Base-by-base conservation (phyloP, 2,329 filamentous ascomycete genomes). In the Xylaria sp. region DNA sequence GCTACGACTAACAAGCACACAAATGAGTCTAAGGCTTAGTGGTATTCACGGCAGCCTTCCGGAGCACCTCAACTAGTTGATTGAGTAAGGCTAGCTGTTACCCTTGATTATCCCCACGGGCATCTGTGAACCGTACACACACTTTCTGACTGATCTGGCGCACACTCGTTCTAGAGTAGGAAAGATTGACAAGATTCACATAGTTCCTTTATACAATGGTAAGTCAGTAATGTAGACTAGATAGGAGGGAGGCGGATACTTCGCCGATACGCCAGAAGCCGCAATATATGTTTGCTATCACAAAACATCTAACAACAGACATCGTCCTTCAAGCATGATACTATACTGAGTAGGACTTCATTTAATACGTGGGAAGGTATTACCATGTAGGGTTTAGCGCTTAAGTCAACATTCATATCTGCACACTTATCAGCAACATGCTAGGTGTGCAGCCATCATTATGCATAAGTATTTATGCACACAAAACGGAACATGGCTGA, bases 21-120 rank as follows among this genome's bases (percentile, higher is more conserved):
- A 57, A 25, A 35, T 51, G 44, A 57, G 51, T 18, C 37, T n/a
- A 50, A n/a, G n/a, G 27, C n/a, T 48, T 57, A n/a, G 37, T 32
- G 18, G n/a, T 42, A 21, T 23, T 42, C 5, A 4, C 37, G 16
- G 16, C 23, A 51, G 29, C 23, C 25, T 40, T 58, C 42, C 21
- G 21, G 8, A 21, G 13, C 27, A 55, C 16, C 27, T 37, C 18
- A 3, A 29, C 8, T 25, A n/a, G 25, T 42, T 57, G n/a, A 27
- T 42, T 9, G 27, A 42, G 21, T 42, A 42, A 25, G n/a, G 54
- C 12, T 29, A 16, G 35, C 18, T 27, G 13, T 13, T 58, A 44
- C 13, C 16, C 16, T 47, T 5, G 5, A 29, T 58, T 21, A 37
- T 57, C 23, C 25, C 37, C 37, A 27, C n/a, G 53, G 13, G 25